Evolutionary conservation across 1,284 basidiomycete species (phyloP), one percentile per base, ranked within the genome.

Genomic region (Exsudoporus floridanus): DNA sequence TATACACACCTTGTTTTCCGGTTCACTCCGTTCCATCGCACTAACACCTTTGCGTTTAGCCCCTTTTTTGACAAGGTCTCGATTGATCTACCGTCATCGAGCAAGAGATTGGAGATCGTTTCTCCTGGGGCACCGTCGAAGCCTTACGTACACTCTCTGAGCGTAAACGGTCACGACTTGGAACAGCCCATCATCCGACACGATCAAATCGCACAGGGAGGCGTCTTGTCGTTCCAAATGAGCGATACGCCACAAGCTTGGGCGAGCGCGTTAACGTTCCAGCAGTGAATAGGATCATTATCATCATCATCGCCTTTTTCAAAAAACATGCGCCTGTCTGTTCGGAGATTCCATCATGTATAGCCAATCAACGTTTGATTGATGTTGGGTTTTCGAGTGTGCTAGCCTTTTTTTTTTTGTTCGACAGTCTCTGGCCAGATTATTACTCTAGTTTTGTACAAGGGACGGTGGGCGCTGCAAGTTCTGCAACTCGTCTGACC

Each of bases 161-260:
- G 61, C 0, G 66, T 91, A 13, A 77, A 90, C 54, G 83, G 83
- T 0, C 61, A 60, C 6, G 25, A 48, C 9, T 55, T 79, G 16
- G 57, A 67, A 6, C 55, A 55, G 1, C 81, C 84, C 1, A 62
- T 86, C 27, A 77, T 92, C 25, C 65, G 52, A 13, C 87, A 91
- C 57, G 71, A 74, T 12, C 72, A 84, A 45, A 79, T 91, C 25
- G 70, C 70, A 3, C 57, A 71, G 7, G 86, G 88, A 0, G 86
- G 80, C 0, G 66, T 76, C 5, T 67, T 90, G 23, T 73, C 74
- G 30, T 90, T 89, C 61, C 77, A 81, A 59, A 90, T 91, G 88
- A 82, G 78, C 50, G 74, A 74, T 6, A 62, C 56, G 18, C 79
- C 80, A 2, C 68, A 77, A 56, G 49, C 41, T 0, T 79, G 78